These are phyloP conservation scores for Apophysomyces variabilis DNA, from an alignment of 371 early-diverging fungal species.

Conservation along the genomic window DNA sequence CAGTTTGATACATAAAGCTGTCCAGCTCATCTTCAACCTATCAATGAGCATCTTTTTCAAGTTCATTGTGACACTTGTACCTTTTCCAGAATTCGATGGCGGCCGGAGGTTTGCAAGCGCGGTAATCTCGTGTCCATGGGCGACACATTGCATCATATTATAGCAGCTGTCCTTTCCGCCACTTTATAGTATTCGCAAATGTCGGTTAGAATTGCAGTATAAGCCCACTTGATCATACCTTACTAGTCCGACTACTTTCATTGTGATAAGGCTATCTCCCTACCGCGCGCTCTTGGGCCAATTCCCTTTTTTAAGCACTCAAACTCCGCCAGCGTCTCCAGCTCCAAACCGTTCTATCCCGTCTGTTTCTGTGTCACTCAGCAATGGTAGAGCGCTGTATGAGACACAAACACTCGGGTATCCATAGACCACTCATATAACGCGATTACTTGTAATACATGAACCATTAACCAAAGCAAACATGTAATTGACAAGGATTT, in stretches of 20 bases:
- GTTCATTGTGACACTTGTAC: constrained; percentile 32
- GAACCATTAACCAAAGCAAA: no score
- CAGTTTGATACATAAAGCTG: constrained; percentile 99
- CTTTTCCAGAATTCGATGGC: constrained; percentile 61
- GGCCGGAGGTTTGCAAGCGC: constrained; percentile 96
- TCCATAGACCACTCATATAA: no score
- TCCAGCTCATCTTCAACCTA: constrained; percentile 84
- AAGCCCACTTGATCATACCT: neutral
- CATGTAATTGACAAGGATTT: no score
- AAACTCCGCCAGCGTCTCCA: no score
- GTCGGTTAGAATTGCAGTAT: neutral
- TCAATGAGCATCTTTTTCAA: neutral
- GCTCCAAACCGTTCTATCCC: no score
- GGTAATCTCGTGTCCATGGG: constrained; percentile 93
- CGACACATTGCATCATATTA: constrained; percentile 95
- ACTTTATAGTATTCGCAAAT: constrained; percentile 51
- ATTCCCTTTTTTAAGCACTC: no score
- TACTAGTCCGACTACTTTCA: neutral
- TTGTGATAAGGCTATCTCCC: neutral
- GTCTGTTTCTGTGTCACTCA: no score
- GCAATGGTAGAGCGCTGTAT: no score
- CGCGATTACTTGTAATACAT: no score
- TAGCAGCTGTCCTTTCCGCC: constrained; percentile 99
- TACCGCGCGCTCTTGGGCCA: no score
- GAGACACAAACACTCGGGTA: no score